Percentiles rank a stretch among this genome's conserved stretches.
Conservation (phyloP, 2,329 filamentous ascomycete genomes). For the Dactylonectria estremocensis region DNA sequence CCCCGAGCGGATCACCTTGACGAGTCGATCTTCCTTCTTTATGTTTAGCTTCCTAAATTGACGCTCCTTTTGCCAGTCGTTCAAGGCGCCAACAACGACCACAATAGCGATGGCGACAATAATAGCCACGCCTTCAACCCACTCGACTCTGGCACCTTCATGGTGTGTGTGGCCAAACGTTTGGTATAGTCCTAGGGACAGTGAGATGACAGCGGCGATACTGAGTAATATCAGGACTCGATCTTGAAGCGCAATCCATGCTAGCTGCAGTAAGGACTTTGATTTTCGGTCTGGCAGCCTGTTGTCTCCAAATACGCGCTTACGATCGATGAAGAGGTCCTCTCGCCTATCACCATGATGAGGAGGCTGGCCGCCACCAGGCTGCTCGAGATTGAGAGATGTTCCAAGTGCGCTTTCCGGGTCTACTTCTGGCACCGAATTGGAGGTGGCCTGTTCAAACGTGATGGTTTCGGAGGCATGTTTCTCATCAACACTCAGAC, state of each 20-base stretch:
- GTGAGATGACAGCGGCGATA: constrained; percentile 75
- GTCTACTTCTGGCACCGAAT: too few species aligned
- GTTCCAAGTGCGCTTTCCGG: too few species aligned
- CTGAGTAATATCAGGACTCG: constrained; percentile 77
- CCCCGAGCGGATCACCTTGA: constrained; percentile 77
- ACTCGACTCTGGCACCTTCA: constrained; percentile 68
- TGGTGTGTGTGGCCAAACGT: constrained; percentile 66
- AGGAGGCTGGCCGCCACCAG: too few species aligned
- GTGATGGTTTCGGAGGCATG: too few species aligned
- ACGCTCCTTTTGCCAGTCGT: constrained; percentile 78
- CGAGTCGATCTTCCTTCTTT: constrained; percentile 75
- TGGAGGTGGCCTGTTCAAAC: too few species aligned
- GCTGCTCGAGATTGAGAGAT: too few species aligned
- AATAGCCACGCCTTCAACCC: constrained; percentile 78
- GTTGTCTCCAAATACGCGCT: too few species aligned
- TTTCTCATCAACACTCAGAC: constrained; percentile 75
- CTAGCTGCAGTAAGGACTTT: constrained; percentile 70
- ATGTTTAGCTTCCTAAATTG: constrained; percentile 75
- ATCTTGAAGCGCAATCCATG: constrained; percentile 79
- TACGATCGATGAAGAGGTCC: too few species aligned
- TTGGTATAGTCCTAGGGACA: constrained; percentile 78
- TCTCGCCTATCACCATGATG: too few species aligned
- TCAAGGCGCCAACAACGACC: constrained; percentile 73
- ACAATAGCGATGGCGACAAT: constrained; percentile 77
- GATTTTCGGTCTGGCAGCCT: constrained; percentile 67